Evolutionary conservation across 257 asterid genomes (phyloP).

Genomic region (Solanum etuberosum): DNA sequence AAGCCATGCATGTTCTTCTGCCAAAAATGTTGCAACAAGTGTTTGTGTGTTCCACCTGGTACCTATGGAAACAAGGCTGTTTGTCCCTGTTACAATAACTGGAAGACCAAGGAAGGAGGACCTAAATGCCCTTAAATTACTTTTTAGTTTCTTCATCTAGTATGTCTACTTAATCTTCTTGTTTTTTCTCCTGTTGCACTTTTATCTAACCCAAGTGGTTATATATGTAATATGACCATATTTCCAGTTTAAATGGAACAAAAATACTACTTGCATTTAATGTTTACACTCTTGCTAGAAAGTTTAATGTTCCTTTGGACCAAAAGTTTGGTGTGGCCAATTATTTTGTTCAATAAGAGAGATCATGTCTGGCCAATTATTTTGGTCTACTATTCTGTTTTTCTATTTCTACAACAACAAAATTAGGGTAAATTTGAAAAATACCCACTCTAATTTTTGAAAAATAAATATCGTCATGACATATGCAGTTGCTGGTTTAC

Average conservation of each 20-base stretch:
- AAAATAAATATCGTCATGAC: background rate
- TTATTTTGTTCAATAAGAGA: background rate
- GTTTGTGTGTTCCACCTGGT: constrained; percentile 69
- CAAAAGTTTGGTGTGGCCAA: background rate
- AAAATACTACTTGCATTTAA: background rate
- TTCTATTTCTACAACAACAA: background rate
- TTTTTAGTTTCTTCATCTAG: background rate
- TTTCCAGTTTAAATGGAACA: background rate
- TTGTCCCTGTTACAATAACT: constrained; percentile 36
- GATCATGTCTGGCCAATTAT: background rate
- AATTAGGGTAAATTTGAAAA: background rate
- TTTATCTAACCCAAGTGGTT: background rate
- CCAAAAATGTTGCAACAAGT: constrained; percentile 45
- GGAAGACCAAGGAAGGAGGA: constrained; percentile 61
- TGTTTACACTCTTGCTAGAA: background rate
- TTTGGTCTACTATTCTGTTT: background rate
- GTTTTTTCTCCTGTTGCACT: background rate
- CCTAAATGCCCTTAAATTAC: constrained; percentile 42
- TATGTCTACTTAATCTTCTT: background rate
- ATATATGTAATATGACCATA: background rate
- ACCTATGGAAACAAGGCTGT: constrained; percentile 36
- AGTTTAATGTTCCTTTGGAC: background rate
- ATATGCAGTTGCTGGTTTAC: background rate
- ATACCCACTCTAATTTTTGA: background rate
- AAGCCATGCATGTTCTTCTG: constrained; percentile 40